These are phyloP conservation scores for Boletus albobrunnescens DNA, from an alignment of 1,284 basidiomycete species.

Conservation along the genomic window DNA sequence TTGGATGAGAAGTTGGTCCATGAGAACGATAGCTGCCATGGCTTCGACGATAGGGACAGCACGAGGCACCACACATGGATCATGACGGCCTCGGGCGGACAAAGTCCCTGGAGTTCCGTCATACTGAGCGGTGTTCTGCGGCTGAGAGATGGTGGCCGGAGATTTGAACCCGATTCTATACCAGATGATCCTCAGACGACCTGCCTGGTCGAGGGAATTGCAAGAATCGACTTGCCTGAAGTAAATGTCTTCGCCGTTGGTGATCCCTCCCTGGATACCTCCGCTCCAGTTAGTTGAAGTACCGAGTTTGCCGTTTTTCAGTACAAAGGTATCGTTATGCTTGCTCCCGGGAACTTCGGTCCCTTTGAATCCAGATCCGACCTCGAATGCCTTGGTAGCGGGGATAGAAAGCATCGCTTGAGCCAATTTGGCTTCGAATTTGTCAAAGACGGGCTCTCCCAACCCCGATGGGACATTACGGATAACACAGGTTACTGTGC, in stretches of 20 bases:
- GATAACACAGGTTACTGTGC: constrained; percentile 95
- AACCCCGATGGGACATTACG: constrained; percentile 87
- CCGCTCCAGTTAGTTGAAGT: constrained; percentile 96
- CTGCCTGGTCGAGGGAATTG: not conserved
- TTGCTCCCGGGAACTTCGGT: constrained; percentile 90
- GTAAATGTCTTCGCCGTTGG: constrained; percentile 97
- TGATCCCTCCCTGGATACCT: constrained; percentile 96
- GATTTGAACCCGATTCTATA: constrained; percentile 93
- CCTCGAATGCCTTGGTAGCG: constrained; percentile 97
- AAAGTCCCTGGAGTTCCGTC: constrained; percentile 85
- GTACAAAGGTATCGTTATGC: constrained; percentile 91
- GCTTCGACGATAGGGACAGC: constrained; percentile 98
- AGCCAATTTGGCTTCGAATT: constrained; percentile 93
- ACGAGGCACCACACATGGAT: constrained; percentile 96
- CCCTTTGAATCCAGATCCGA: constrained; percentile 95
- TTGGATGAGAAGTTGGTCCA: constrained; percentile 90
- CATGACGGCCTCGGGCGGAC: constrained; percentile 90
- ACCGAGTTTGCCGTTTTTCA: constrained; percentile 71
- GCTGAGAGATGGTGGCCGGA: constrained; percentile 95
- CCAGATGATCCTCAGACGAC: constrained; percentile 6
- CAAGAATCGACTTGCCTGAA: constrained; percentile 64
- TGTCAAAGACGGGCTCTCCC: constrained; percentile 98
- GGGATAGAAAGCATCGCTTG: constrained; percentile 99
- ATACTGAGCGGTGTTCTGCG: constrained; percentile 89
- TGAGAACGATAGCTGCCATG: constrained; percentile 94